Conservation (phyloP, 2,329 filamentous ascomycete species). For the Dothistroma septosporum region DNA sequence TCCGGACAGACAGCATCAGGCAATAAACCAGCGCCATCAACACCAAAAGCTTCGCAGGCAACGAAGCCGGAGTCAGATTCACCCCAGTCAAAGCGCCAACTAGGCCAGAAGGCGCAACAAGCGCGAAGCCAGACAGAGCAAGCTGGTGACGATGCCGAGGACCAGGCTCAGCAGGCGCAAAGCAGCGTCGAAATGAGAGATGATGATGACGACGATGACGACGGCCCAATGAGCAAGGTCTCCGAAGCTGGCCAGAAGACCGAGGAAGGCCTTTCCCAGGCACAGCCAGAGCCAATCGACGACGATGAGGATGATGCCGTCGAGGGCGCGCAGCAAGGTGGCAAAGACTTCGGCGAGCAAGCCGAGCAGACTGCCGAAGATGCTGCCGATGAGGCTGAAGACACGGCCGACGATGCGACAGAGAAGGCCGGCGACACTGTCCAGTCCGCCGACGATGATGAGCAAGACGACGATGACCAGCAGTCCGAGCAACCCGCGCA, state of each 20-base stretch:
- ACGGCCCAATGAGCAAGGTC: conserved; percentile 43
- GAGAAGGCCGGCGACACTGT: conserved; percentile 39
- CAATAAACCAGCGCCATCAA: conserved; percentile 25
- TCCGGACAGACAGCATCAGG: conserved; percentile 25
- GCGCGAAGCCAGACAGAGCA: conserved; percentile 26
- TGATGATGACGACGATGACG: conserved; percentile 34
- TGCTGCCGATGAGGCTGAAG: conserved; percentile 32
- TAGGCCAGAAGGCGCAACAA: conserved; percentile 40
- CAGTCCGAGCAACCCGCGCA: conserved; percentile 28
- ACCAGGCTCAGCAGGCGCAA: conserved; percentile 36
- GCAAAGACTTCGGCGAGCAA: conserved; percentile 43
- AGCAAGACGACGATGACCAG: conserved; percentile 27
- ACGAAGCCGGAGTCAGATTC: conserved; percentile 37
- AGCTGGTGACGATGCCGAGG: conserved; percentile 34
- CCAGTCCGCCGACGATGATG: conserved; percentile 33
- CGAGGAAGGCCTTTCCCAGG: conserved; percentile 43
- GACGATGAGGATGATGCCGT: conserved; percentile 36
- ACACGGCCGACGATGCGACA: conserved; percentile 41
- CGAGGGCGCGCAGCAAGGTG: conserved; percentile 39
- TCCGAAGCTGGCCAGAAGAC: conserved; percentile 44
- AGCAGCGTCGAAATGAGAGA: conserved; percentile 37
- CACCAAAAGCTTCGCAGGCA: conserved; percentile 29
- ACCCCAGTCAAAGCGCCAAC: conserved; percentile 31
- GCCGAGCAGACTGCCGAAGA: conserved; percentile 45
- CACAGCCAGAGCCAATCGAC: conserved; percentile 45